Percentiles rank a stretch among this genome's conserved stretches.
Evolutionary conservation across 805 yeast species (phyloP).

Genomic region (Candida arabinofermentans): DNA sequence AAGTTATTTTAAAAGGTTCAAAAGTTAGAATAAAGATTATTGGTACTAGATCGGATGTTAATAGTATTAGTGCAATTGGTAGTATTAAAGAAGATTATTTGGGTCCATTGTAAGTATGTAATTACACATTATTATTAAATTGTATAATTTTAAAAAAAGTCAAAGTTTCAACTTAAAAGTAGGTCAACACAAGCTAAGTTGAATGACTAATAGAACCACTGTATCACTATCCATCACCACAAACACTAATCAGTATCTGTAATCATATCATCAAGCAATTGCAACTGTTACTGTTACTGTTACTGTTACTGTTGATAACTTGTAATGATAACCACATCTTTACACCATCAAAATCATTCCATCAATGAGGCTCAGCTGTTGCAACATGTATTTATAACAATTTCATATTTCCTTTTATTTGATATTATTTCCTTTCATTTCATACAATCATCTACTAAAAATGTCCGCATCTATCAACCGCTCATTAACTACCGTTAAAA

Average conservation of each 20-base stretch:
- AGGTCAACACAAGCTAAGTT: no score
- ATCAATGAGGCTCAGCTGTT: not conserved
- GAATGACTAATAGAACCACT: no score
- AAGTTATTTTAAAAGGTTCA: conserved; percentile 90
- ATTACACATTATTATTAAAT: not conserved
- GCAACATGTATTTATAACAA: not conserved
- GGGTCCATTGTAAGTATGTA: conserved; percentile 60
- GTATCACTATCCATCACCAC: no score
- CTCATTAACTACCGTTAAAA: conserved; percentile 67
- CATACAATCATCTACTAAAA: no score
- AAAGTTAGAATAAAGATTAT: conserved; percentile 92
- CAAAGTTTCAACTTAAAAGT: no score
- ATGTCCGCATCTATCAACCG: conserved; percentile 65
- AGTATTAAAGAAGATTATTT: conserved; percentile 96
- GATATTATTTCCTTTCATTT: no score
- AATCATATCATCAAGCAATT: no score
- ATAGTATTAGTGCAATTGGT: conserved; percentile 96
- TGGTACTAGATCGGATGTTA: conserved; percentile 96
- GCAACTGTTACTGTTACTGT: no score
- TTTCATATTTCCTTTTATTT: not conserved
- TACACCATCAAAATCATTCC: no score
- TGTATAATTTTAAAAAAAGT: not conserved
- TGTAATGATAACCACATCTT: no score
- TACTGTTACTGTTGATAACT: no score
- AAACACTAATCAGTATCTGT: no score